Evolutionary conservation across 805 yeast genomes (phyloP).

Genomic region (Yarrowia phangngaensis): DNA sequence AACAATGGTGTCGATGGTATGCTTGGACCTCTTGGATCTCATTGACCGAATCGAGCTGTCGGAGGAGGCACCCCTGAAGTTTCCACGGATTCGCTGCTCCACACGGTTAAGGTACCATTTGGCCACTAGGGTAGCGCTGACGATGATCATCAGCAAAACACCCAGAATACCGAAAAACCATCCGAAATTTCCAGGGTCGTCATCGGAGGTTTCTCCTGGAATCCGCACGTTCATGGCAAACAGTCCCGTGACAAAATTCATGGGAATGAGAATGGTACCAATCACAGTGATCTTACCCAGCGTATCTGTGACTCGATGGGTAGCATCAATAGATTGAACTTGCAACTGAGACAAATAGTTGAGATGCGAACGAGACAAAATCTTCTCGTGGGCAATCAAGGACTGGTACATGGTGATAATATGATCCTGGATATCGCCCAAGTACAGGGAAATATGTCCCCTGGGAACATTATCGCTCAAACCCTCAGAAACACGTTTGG

Average conservation of each 20-base stretch:
- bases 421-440: conserved; percentile 97
- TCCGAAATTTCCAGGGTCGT: conserved; percentile 38
- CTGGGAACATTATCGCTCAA: conserved; percentile 54
- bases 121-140: conserved; percentile 25
- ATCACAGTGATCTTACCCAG: conserved; percentile 82
- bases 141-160: conserved; percentile 45
- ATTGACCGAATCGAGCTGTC: conserved; percentile 25
- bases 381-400: conserved; percentile 83
- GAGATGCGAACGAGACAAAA: conserved; percentile 84
- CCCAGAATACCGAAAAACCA: conserved; percentile 74
- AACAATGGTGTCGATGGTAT: conserved; percentile 20
- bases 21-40: conserved; percentile 26
- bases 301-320: conserved; percentile 79
- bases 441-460: conserved; percentile 83
- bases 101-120: conserved; percentile 18
- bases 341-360: conserved; percentile 91
- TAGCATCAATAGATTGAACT: conserved; percentile 84
- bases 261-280: conserved; percentile 86
- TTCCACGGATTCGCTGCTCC: conserved; percentile 19
- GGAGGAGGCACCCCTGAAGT: conserved; percentile 15
- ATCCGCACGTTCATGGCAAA: conserved; percentile 94
- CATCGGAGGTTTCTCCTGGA: conserved; percentile 56
- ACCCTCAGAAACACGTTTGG: conserved; percentile 87
- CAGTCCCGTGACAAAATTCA: conserved; percentile 83
- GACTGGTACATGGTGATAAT: conserved; percentile 94